Base-by-base conservation (phyloP, 140 eudicot genomes). In the Stevia rebaudiana region DNA sequence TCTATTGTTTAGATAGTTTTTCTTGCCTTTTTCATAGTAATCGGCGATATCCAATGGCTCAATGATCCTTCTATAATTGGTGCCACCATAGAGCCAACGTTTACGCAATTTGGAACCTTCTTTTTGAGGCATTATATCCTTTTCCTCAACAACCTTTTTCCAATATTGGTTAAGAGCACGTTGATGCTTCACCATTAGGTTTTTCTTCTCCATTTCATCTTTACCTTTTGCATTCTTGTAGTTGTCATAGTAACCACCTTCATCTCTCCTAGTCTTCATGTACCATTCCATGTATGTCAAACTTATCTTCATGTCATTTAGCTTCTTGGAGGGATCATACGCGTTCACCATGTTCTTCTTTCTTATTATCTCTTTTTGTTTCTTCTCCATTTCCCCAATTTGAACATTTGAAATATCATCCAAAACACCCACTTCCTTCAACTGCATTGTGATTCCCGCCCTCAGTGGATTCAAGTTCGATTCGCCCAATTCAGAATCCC, bases 21-120 rank as follows among this genome's bases (percentile, higher is more conserved):
- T 68, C 0, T 53, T 15, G 0, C 84, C 82, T 3, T 33, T 55
- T 57, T 36, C 54, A 71, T 82, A 79, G 39, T 73, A 62, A 1
- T 75, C 78, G 1, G 80, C 84, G 64, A 82, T 79, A 67, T 76
- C 80, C 3, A 82, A 71, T 13, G 88, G 88, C 71, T 82, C 88
- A 2, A 79, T 72, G 40, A 82, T 72, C 33, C 82, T 69, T 36
- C 82, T 72, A 4, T 79, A 79, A 59, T 53, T 82, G 8, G 66
- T 79, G 3, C 88, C 88, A 3, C 67, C 66, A 24, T 63, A 69
- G 1, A 79, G 68, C 74, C 79, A 65, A 16, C 80, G 67, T 3
- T 43, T 65, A 10, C 78, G 76, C 54, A 76, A 44, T 47, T 46
- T 41, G 2, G 46, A 67, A 10, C 73, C 79, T 54, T 75, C 88